Percentiles rank a stretch among this genome's conserved stretches.
Conservation (phyloP, 1,284 basidiomycete genomes). For the Ustilago tritici region DNA sequence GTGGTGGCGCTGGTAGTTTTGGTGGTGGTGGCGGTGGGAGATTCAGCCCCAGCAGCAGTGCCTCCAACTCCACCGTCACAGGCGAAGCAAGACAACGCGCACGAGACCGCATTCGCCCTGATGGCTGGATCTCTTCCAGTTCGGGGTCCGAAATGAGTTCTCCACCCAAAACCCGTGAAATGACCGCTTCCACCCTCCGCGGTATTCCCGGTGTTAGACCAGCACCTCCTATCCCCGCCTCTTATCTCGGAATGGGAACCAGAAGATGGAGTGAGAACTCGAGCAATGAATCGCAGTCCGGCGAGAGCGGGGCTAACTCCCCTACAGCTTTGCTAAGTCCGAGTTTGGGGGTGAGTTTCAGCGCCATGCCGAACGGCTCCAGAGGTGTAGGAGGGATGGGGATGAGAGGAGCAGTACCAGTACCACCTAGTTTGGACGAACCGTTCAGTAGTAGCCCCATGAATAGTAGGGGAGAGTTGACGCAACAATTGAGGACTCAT, state of each 20-base stretch:
- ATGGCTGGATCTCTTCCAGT: constrained; percentile 38
- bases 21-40: constrained; percentile 10
- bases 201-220: constrained; percentile 21
- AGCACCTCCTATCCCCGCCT: background rate
- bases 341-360: constrained; percentile 6
- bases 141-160: constrained; percentile 27
- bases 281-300: constrained; percentile 41
- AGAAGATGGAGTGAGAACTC: constrained; percentile 23
- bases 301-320: constrained; percentile 12
- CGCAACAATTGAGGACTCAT: constrained; percentile 31
- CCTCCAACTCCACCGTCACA: constrained; percentile 25
- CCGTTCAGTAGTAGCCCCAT: constrained; percentile 45
- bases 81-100: constrained; percentile 31
- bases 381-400: background rate
- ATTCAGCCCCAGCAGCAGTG: constrained; percentile 21
- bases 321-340: constrained; percentile 41
- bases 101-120: constrained; percentile 32
- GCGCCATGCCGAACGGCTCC: background rate
- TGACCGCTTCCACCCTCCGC: constrained; percentile 19
- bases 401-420: constrained; percentile 1
- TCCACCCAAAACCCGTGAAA: constrained; percentile 17
- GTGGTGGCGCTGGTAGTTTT: constrained; percentile 5
- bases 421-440: constrained; percentile 28
- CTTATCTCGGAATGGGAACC: background rate
- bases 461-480: constrained; percentile 23